Conservation (phyloP, 345 rosid genomes). For the Eucalyptus curtisii region DNA sequence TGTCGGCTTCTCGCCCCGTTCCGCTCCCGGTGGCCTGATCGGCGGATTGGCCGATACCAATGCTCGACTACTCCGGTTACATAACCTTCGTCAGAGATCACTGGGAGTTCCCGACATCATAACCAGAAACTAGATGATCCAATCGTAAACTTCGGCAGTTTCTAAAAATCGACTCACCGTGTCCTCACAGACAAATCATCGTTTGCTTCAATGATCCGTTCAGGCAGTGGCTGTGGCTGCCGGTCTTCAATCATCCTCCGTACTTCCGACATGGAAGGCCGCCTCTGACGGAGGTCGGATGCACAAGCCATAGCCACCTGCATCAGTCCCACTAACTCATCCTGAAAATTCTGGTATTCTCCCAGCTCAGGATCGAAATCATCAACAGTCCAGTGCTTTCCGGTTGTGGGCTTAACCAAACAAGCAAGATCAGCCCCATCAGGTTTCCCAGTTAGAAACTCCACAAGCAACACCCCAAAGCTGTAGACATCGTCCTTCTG, state of each 20-base stretch:
- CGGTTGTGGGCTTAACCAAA: slow-evolving; percentile 73
- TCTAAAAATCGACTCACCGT: too few species aligned
- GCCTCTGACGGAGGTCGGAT: slow-evolving; percentile 39
- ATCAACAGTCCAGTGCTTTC: slow-evolving; percentile 83
- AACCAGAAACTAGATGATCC: too few species aligned
- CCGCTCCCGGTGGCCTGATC: too few species aligned
- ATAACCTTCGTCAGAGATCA: too few species aligned
- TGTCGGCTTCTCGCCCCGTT: too few species aligned
- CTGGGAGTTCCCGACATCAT: too few species aligned
- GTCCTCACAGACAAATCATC: too few species aligned
- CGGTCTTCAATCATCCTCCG: slow-evolving; percentile 69
- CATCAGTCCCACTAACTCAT: slow-evolving; percentile 70
- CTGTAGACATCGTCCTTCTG: slow-evolving; percentile 62
- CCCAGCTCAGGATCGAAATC: slow-evolving; percentile 56
- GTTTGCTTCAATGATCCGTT: too few species aligned
- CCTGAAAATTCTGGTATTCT: slow-evolving; percentile 19
- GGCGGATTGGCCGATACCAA: too few species aligned
- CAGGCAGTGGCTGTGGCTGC: too few species aligned
- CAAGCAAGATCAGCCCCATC: slow-evolving; percentile 50
- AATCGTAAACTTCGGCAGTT: too few species aligned
- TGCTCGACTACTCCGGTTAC: too few species aligned
- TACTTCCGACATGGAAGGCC: slow-evolving; percentile 73
- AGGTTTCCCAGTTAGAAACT: slow-evolving; percentile 80
- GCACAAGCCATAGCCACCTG: slow-evolving; percentile 82
- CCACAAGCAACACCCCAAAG: slow-evolving; percentile 75